Evolutionary conservation across 2,329 filamentous ascomycete genomes (phyloP), one percentile per base, ranked within the genome.

Genomic region (Polytolypa hystricis): DNA sequence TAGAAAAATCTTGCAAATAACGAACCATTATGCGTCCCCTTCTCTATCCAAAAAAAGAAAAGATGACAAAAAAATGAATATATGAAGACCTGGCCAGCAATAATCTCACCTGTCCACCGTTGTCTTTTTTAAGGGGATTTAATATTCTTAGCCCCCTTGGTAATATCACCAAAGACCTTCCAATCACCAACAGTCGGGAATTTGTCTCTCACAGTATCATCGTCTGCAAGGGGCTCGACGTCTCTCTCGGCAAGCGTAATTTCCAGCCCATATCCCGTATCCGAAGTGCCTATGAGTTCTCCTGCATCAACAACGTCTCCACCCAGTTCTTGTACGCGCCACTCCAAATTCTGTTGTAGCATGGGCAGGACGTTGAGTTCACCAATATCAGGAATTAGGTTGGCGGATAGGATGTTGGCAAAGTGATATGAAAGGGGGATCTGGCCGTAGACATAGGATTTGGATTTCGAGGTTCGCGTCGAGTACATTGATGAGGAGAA

Each of bases 401-500:
- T 27, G 15, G 33, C 37, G 3, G 31, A 35, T 11, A 30, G 29
- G 15, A 43, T 35, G 10, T 34, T 37, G 2, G 43, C 48, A 12
- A 51, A 30, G 11, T 44, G 33, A 10, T 44, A 44, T 2, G 47
- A 48, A 15, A 51, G 43, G 0, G 43, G 42, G 10, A 45, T 35
- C 30, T 42, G 37, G 12, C 28, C 35, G 34, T 36, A 35, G 19
- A 38, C 28, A 11, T 26, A 33, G n/a, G n/a, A n/a, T 9, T 39
- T 28, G 11, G 23, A 16, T 10, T 30, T 17, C 0, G 26, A 28
- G 12, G 38, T 29, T 35, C 27, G 31, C 9, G 33, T 16, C 7
- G 21, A 39, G 19, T 23, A 34, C 30, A 10, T 25, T 11, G 35
- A 33, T 17, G 48, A 40, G 28, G 46, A 39, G 33, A 77, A 75